A percentile compares a stretch with the other conserved stretches of the same genome.
Conservation (phyloP, 116 monocot species). For the Trichopus zeylanicus region DNA sequence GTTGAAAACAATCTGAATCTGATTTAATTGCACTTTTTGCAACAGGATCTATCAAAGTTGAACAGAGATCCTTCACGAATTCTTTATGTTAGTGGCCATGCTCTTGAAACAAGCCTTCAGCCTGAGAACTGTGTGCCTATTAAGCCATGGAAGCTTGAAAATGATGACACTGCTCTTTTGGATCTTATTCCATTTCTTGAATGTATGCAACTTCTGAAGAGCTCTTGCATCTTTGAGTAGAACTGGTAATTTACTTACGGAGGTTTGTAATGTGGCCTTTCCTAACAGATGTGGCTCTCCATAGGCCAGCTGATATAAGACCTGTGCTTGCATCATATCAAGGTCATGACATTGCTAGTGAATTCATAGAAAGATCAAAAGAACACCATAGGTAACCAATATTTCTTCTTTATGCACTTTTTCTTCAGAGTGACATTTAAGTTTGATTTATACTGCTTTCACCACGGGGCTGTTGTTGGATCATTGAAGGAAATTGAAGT, state of each 20-base stretch:
- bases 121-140: slow-evolving; percentile 72
- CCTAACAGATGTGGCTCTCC: slow-evolving; percentile 56
- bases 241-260: no score
- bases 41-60: slow-evolving; percentile 83
- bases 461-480: no score
- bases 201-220: slow-evolving; percentile 34
- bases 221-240: no score
- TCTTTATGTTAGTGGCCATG: slow-evolving; percentile 78
- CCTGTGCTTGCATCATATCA: slow-evolving; percentile 89
- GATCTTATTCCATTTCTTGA: slow-evolving; percentile 97
- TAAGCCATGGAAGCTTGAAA: slow-evolving; percentile 85
- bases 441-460: background rate
- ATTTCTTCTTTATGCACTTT: background rate
- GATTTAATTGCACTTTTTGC: no score
- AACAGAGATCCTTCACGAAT: slow-evolving; percentile 86
- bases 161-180: slow-evolving; percentile 78
- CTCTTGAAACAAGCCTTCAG: slow-evolving; percentile 63
- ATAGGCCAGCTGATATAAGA: slow-evolving; percentile 87
- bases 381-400: slow-evolving; percentile 69
- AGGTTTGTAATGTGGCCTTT: no score
- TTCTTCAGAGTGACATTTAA: background rate
- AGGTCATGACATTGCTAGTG: slow-evolving; percentile 74
- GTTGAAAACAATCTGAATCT: no score
- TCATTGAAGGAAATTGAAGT: no score
- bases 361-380: slow-evolving; percentile 86